Evolutionary conservation across 139 green algal genomes (phyloP).

Genomic region (Coelastrella sp.): DNA sequence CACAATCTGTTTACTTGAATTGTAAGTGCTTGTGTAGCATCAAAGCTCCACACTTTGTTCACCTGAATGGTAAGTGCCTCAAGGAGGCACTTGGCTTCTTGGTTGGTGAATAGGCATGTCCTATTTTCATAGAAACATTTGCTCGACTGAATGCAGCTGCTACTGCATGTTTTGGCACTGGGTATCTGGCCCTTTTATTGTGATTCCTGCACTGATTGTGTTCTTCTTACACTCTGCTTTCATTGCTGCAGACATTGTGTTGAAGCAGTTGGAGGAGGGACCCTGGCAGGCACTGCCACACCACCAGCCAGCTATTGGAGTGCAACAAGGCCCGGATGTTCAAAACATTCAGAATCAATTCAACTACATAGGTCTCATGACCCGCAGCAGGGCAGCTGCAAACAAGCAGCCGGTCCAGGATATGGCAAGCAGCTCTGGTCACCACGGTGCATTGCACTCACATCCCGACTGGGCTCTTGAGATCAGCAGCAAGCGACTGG

Average conservation of each 20-base stretch:
- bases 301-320: not conserved
- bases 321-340: not conserved
- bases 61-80: not conserved
- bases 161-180: not conserved
- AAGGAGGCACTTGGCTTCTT: not conserved
- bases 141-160: not conserved
- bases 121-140: not conserved
- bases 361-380: not conserved
- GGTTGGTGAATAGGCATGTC: too few relatives aligned
- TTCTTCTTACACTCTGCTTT: conserved; percentile 6
- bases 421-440: too few relatives aligned
- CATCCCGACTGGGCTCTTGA: too few relatives aligned
- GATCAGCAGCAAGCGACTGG: too few relatives aligned
- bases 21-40: too few relatives aligned
- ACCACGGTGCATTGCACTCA: too few relatives aligned
- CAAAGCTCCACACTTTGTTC: too few relatives aligned
- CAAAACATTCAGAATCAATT: not conserved
- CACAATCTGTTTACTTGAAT: not conserved
- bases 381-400: conserved; percentile 4
- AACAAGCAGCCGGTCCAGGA: not conserved
- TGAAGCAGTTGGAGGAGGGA: conserved; percentile 12
- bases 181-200: not conserved
- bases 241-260: conserved; percentile 3
- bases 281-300: not conserved
- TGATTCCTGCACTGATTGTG: not conserved